Evolutionary conservation across 208 protist genomes (phyloP).

Genomic region (Leishmania tarentolae): DNA sequence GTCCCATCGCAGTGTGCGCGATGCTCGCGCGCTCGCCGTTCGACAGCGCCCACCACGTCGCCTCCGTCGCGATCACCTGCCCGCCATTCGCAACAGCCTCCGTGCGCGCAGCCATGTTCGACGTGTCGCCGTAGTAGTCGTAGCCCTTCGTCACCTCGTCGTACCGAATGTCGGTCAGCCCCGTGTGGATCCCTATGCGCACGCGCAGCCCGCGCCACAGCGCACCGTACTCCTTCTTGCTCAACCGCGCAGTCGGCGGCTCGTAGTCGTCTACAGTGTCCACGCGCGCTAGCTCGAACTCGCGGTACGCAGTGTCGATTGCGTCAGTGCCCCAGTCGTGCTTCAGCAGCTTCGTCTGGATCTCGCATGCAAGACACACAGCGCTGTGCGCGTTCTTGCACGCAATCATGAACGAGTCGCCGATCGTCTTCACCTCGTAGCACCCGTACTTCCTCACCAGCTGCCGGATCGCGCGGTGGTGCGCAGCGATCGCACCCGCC

Average conservation of each 20-base stretch:
- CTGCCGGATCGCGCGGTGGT: constrained; percentile 71
- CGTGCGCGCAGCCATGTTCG: constrained; percentile 85
- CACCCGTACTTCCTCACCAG: constrained; percentile 50
- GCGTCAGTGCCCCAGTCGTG: constrained; percentile 52
- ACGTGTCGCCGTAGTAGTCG: constrained; percentile 39
- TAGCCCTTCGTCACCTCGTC: constrained; percentile 62
- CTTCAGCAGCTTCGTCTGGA: constrained; percentile 57
- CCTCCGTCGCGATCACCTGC: constrained; percentile 66
- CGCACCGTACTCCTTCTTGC: constrained; percentile 33
- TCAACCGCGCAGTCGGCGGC: constrained; percentile 38
- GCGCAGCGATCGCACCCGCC: constrained; percentile 59
- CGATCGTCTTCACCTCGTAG: constrained; percentile 47
- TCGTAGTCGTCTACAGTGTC: constrained; percentile 20
- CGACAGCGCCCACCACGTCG: constrained; percentile 43
- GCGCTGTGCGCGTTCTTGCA: constrained; percentile 49
- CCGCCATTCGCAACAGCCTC: constrained; percentile 74
- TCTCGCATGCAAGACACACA: constrained; percentile 45
- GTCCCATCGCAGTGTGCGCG: constrained; percentile 26
- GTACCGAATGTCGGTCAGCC: constrained; percentile 57
- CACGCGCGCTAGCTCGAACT: constrained; percentile 42
- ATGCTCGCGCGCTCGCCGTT: constrained; percentile 31
- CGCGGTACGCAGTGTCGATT: constrained; percentile 52
- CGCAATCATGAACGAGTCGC: constrained; percentile 53
- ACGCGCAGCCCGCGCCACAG: constrained; percentile 57
- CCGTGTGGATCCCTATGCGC: constrained; percentile 64